A percentile compares a stretch with the other conserved stretches of the same genome.
These are phyloP conservation scores for Sextonia rubra DNA, from an alignment of 164 flowering plant genomes.

Conservation along the genomic window DNA sequence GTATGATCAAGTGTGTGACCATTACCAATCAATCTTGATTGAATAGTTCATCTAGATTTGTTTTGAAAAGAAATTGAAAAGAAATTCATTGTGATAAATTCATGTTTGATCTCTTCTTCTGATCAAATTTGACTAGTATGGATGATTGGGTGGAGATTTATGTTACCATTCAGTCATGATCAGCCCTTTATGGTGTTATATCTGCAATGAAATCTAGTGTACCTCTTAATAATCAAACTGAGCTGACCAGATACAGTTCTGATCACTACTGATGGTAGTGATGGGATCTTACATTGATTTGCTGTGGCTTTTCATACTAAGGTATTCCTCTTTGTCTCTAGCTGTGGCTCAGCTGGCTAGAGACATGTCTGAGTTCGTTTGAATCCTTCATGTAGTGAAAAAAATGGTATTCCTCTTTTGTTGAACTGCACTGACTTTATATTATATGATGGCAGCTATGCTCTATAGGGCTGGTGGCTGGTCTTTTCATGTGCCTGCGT, in stretches of 20 bases:
- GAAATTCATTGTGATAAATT: background rate
- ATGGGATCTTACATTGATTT: background rate
- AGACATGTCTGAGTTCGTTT: no score
- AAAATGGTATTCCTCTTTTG: no score
- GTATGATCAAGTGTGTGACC: background rate
- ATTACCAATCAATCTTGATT: background rate
- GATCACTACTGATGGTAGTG: background rate
- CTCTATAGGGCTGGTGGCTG: conserved; percentile 65
- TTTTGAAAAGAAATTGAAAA: background rate
- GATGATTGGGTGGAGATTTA: background rate
- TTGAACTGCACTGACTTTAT: background rate
- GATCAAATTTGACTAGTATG: background rate
- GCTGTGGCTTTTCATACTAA: background rate
- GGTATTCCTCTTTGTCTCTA: background rate
- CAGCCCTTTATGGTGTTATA: background rate
- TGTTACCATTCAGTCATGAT: background rate
- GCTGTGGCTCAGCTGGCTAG: no score
- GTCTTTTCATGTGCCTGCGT: conserved; percentile 52
- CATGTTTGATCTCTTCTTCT: background rate
- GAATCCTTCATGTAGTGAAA: no score
- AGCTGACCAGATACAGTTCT: no score
- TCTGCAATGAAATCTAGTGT: background rate
- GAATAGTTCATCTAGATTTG: background rate
- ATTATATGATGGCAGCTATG: conserved; percentile 50
- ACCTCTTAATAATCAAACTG: background rate